Conservation (phyloP, 345 rosid genomes). For the Eucalyptus coolabah region DNA sequence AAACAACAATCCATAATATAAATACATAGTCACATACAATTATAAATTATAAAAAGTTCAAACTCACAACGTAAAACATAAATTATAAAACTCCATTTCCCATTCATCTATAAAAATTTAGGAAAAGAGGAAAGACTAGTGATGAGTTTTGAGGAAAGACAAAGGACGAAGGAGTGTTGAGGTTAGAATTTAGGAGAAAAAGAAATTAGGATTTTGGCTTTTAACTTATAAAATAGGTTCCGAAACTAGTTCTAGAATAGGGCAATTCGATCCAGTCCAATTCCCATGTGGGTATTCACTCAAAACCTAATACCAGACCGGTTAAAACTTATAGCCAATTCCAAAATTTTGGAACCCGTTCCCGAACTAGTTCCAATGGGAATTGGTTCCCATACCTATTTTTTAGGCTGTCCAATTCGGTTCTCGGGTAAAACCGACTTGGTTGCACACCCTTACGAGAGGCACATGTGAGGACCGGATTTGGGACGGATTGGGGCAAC, state of each 20-base stretch:
- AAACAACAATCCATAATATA: not conserved
- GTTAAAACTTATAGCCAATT: no score
- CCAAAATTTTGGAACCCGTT: not conserved
- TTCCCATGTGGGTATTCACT: not conserved
- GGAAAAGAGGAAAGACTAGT: not conserved
- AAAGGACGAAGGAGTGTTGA: not conserved
- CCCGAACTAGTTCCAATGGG: not conserved
- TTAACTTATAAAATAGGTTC: no score
- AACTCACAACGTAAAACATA: no score
- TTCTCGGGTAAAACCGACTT: not conserved
- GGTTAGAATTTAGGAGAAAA: not conserved
- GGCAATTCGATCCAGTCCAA: accelerated
- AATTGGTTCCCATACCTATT: not conserved
- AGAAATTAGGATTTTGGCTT: not conserved
- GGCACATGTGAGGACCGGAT: not conserved
- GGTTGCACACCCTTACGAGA: not conserved
- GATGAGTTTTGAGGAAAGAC: not conserved
- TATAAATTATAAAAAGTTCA: no score
- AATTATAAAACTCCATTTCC: not conserved
- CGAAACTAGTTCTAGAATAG: accelerated
- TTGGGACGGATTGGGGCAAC: not conserved
- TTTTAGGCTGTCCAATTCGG: accelerated
- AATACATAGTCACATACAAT: no score
- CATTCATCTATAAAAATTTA: no score
- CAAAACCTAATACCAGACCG: accelerated